These are phyloP conservation scores for Aurifilum marmelostoma DNA, from an alignment of 2,329 filamentous ascomycete genomes.

Conservation along the genomic window DNA sequence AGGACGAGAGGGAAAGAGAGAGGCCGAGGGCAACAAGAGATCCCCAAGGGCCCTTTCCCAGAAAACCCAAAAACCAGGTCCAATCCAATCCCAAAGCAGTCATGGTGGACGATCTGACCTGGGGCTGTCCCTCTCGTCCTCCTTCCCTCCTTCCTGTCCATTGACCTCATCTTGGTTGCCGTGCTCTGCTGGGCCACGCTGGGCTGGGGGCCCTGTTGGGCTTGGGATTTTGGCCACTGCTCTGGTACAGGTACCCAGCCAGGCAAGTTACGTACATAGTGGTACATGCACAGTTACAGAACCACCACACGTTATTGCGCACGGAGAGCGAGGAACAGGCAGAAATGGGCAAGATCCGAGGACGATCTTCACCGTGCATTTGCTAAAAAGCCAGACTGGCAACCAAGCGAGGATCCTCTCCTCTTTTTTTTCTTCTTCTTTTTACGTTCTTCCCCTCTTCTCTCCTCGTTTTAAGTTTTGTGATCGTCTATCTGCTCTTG, in stretches of 20 bases:
- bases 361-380: neutral
- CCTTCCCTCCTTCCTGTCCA: neutral
- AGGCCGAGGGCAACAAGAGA: neutral
- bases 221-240: neutral
- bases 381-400: neutral
- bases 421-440: neutral
- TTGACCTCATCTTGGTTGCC: neutral
- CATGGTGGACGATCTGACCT: constrained; percentile 1
- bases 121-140: neutral
- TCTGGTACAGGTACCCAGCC: neutral
- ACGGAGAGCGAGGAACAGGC: neutral
- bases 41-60: neutral
- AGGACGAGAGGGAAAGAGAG: neutral
- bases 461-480: neutral
- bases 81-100: neutral
- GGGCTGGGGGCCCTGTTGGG: neutral
- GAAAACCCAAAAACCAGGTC: neutral
- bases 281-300: neutral
- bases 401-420: neutral
- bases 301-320: neutral
- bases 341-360: constrained; percentile 6
- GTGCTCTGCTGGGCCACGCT: no score
- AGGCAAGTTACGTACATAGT: neutral
- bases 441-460: neutral
- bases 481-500: neutral